Conservation (phyloP, 371 early-diverging fungal species). For the Mortierella sp. region DNA sequence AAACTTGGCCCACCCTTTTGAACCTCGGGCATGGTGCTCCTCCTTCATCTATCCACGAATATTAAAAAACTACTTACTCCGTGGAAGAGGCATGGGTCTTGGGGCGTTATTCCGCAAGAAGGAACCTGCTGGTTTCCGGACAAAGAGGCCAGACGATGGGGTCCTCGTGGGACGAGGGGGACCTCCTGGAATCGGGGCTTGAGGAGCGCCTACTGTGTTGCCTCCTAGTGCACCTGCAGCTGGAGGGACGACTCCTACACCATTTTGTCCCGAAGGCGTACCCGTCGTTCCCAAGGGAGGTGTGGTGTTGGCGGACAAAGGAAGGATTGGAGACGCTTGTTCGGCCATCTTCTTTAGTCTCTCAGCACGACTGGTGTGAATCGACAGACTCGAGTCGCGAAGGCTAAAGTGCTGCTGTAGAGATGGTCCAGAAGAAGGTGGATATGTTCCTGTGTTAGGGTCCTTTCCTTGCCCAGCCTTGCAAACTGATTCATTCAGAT, state of each 20-base stretch:
- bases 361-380: constrained; percentile 33
- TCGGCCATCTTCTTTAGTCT: constrained; percentile 39
- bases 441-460: constrained; percentile 30
- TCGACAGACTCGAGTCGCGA: constrained; percentile 14
- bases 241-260: constrained; percentile 1
- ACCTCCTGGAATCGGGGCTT: constrained; percentile 10
- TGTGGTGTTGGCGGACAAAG: constrained; percentile 9
- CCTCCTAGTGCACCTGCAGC: neutral
- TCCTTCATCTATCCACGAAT: neutral
- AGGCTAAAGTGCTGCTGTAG: constrained; percentile 40
- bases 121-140: constrained; percentile 31
- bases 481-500: constrained; percentile 41
- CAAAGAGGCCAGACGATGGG: constrained; percentile 37
- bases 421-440: constrained; percentile 38
- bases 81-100: constrained; percentile 30
- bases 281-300: constrained; percentile 48
- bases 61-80: constrained; percentile 23
- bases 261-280: constrained; percentile 41
- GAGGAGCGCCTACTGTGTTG: neutral
- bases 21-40: too few species aligned
- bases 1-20: neutral
- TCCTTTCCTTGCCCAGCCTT: constrained; percentile 35
- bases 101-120: constrained; percentile 43
- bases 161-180: constrained; percentile 36
- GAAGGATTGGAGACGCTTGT: constrained; percentile 26